Percentiles rank a stretch among this genome's conserved stretches.
Conservation (phyloP, 345 rosid species). For the Hibiscus mutabilis region DNA sequence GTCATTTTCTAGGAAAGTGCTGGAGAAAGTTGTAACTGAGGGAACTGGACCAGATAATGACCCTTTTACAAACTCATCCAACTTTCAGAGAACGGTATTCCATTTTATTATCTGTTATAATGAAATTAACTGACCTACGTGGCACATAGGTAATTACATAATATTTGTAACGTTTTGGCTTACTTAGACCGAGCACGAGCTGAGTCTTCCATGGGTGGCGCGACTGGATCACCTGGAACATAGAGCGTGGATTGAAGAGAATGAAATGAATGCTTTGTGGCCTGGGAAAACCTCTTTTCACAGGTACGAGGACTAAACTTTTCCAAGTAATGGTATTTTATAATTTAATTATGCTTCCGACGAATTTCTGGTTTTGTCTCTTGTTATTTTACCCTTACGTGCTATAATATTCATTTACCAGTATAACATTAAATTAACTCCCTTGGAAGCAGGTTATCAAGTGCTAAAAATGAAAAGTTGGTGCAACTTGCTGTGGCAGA, state of each 20-base stretch:
- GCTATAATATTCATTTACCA: background rate
- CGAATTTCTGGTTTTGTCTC: too few species aligned
- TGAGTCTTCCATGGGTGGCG: slow-evolving; percentile 49
- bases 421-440: background rate
- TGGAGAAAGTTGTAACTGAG: slow-evolving; percentile 19
- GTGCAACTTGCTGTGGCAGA: slow-evolving; percentile 35
- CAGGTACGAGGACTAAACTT: slow-evolving; percentile 27
- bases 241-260: slow-evolving; percentile 56
- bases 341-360: too few species aligned
- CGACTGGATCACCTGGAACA: slow-evolving; percentile 54
- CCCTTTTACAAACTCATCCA: background rate
- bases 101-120: background rate
- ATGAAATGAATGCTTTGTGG: slow-evolving; percentile 31
- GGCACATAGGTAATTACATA: background rate
- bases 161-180: background rate
- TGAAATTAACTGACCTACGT: background rate
- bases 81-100: slow-evolving; percentile 18
- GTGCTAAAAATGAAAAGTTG: slow-evolving; percentile 21
- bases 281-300: slow-evolving; percentile 38
- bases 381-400: background rate
- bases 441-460: slow-evolving; percentile 31
- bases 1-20: slow-evolving; percentile 32
- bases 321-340: too few species aligned
- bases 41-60: background rate
- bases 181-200: slow-evolving; percentile 41